Base-by-base conservation (phyloP, 192 early-diverging fungal genomes). In the Dissophora globulifera region DNA sequence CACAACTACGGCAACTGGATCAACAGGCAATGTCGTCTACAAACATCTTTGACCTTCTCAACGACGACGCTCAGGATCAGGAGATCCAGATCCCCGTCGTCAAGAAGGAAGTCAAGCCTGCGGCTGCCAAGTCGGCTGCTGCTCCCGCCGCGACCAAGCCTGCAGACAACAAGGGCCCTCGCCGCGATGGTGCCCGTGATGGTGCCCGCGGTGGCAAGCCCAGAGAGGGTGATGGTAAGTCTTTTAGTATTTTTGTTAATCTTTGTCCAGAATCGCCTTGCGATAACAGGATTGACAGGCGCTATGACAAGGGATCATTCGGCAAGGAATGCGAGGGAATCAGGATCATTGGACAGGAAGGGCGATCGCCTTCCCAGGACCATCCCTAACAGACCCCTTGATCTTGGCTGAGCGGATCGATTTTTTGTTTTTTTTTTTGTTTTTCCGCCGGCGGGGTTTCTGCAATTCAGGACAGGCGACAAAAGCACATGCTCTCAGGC, bases 1-100 rank as follows among this genome's bases (percentile, higher is more conserved):
- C n/a, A n/a, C n/a, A n/a, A n/a, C n/a, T n/a, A n/a, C n/a, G n/a
- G n/a, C n/a, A n/a, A n/a, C n/a, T n/a, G n/a, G n/a, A 4, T 27
- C 23, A 47, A 62, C 63, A 76, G 72, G 72, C 72, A 76, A 76
- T 76, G 72, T 62, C 72, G 72, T 76, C 72, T 76, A 66, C 62
- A 76, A 76, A 76, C 62, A 66, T 76, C 72, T 76, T 76, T 76
- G 72, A 76, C 72, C 72, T 76, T 67, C 72, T 76, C 72, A 76
- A 76, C 72, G 72, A 76, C 72, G 72, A 76, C 72, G 72, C 72
- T 67, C 72, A 60, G 64, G 72, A 76, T 67, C 72, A 76, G 72
- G 50, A 51, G 62, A 76, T 76, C 63, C 63, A 67, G 63, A 55
- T 76, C 72, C 72, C 72, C 40, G 72, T 49, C 33, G 72, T 43